Conservation (phyloP, 164 flowering plant genomes). For the Brasenia schreberi region DNA sequence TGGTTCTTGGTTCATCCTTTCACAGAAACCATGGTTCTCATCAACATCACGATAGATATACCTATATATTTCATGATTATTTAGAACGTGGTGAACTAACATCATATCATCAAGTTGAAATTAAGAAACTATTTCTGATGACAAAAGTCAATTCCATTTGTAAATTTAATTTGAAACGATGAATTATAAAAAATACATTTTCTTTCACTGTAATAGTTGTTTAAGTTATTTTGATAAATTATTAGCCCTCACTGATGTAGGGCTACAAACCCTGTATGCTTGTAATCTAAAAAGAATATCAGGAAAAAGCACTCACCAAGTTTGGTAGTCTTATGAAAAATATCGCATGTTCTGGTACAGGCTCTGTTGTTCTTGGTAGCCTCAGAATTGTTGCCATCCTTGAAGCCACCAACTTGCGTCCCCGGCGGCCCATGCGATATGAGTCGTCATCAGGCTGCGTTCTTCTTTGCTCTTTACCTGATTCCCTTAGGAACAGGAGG, state of each 20-base stretch:
- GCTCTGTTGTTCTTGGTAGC: conserved; percentile 53
- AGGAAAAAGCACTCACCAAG: too few species aligned
- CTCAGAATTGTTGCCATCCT: conserved; percentile 45
- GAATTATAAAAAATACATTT: too few species aligned
- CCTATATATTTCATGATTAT: neutral
- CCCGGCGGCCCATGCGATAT: conserved; percentile 7
- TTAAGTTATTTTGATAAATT: too few species aligned
- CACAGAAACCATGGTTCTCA: neutral
- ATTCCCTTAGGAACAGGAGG: conserved; percentile 85
- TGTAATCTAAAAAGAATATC: neutral
- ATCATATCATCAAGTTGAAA: neutral
- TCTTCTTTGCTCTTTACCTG: conserved; percentile 69
- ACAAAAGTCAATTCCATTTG: too few species aligned
- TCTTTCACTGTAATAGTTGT: too few species aligned
- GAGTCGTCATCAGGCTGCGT: conserved; percentile 44
- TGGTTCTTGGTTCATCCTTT: neutral
- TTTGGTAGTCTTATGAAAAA: too few species aligned
- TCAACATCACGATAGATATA: too few species aligned
- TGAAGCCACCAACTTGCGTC: conserved; percentile 32
- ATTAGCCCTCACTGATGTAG: too few species aligned
- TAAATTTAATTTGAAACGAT: too few species aligned
- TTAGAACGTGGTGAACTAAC: neutral
- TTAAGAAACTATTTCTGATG: too few species aligned
- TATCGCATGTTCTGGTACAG: conserved; percentile 19
- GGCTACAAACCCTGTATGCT: neutral